Base-by-base conservation (phyloP, 1,139 yeast genomes). In the Petasospora fabianii region DNA sequence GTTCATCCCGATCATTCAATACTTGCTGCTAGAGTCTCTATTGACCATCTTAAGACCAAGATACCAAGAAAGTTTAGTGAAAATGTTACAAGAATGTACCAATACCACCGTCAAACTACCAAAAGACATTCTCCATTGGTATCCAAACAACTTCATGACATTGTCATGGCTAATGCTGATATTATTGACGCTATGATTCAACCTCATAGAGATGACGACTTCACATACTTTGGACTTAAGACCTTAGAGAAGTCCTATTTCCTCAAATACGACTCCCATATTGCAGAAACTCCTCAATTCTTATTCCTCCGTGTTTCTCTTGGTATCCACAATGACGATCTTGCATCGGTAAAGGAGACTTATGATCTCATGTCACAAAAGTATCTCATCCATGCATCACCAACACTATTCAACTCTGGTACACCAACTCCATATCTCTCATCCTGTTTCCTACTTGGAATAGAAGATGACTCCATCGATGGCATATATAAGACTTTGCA, bases 1-100 rank as follows among this genome's bases (percentile, higher is more conserved):
- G 78, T 85, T 50, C 98, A 92, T 61, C 97, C 98, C 26, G 98
- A 92, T 66, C 92, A 92, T 56, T 97, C 97, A 38, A 81, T 83
- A 38, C 74, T 92, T 56, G 98, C 97, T 39, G 97, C 97, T 33
- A 81, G 98, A 68, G 84, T 92, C 50, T 97, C 97, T 22, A 85
- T 92, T 41, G 86, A 97, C 33, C 90, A 92, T 64, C 74, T 92
- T 62, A 98, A 92, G 71, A 90, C 90, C 65, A 97, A 90, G 68
- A 90, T 97, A 42, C 84, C 90, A 54, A 86, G 87, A 65, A 86
- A 76, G 58, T 92, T 84, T 58, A 83, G 95, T 33, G 83, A 80
- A 55, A 96, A 88, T 43, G 68, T 86, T 42, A 72, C 74, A 48
- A 75, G 74, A 44, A 69, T 88, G 54, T 85, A 76, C 62, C 71